These are phyloP conservation scores for Apiospora marii DNA, from an alignment of 2,329 filamentous ascomycete species.

Conservation along the genomic window DNA sequence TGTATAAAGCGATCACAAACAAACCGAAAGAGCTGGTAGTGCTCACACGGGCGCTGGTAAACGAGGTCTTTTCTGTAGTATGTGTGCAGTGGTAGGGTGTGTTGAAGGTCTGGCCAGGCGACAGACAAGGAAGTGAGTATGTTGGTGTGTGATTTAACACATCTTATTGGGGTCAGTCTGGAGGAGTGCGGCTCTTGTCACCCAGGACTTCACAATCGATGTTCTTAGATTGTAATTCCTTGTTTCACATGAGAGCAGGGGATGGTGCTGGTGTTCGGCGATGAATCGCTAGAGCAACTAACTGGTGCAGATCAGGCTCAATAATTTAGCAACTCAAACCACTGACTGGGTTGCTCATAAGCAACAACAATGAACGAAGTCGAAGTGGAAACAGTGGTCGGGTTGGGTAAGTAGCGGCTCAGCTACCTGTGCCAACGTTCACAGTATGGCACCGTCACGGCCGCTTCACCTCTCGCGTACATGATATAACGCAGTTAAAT, in stretches of 20 bases:
- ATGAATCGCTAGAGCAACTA: neutral
- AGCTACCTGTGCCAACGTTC: neutral
- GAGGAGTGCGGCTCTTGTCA: neutral
- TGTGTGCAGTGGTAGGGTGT: neutral
- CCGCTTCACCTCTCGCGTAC: too few relatives aligned
- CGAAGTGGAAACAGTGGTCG: neutral
- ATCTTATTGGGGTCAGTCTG: too few relatives aligned
- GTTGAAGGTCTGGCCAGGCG: neutral
- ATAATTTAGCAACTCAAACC: neutral
- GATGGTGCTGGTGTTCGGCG: neutral
- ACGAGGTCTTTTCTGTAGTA: neutral
- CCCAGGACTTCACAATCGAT: neutral
- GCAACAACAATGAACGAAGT: neutral
- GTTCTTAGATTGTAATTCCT: neutral
- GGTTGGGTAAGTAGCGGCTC: neutral
- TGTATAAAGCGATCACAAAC: neutral
- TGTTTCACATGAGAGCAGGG: neutral
- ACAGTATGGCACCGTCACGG: neutral
- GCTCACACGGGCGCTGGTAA: neutral
- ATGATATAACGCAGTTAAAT: neutral
- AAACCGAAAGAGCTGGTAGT: neutral
- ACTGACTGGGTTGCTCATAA: neutral
- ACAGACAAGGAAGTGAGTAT: neutral
- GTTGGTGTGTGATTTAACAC: too few relatives aligned
- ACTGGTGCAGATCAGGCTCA: neutral